Conservation (phyloP, 2,329 filamentous ascomycete species). For the Mycosphaerella sp. region DNA sequence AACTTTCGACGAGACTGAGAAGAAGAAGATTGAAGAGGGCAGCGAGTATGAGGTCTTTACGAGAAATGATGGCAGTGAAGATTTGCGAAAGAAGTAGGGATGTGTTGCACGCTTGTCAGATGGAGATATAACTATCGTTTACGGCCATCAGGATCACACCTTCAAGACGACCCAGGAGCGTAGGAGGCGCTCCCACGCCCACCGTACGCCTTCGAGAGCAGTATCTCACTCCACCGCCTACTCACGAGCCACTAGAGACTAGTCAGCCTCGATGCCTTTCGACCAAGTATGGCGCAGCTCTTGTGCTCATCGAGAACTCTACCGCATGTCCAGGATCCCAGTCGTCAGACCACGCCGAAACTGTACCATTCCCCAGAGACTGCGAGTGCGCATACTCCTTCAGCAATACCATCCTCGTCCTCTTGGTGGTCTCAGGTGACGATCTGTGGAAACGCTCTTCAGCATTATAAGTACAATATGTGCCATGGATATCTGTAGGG, state of each 20-base stretch:
- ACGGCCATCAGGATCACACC: neutral
- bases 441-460: neutral
- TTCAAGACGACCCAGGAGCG: neutral
- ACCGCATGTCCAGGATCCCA: slow-evolving; percentile 20
- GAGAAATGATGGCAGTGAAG: slow-evolving; percentile 29
- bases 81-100: slow-evolving; percentile 28
- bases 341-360: slow-evolving; percentile 21
- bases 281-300: neutral
- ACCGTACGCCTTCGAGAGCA: slow-evolving; percentile 4
- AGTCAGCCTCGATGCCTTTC: neutral
- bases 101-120: no score
- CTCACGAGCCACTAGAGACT: slow-evolving; percentile 10
- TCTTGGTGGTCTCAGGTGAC: slow-evolving; percentile 1
- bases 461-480: slow-evolving; percentile 1
- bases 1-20: slow-evolving; percentile 25
- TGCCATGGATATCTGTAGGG: slow-evolving; percentile 1
- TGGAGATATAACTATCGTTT: neutral
- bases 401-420: slow-evolving; percentile 11
- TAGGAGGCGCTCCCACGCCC: neutral
- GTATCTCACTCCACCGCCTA: slow-evolving; percentile 7
- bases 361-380: slow-evolving; percentile 15
- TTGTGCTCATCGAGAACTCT: slow-evolving; percentile 6
- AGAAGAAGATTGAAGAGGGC: slow-evolving; percentile 30
- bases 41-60: slow-evolving; percentile 31
- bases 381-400: slow-evolving; percentile 19